Conservation (phyloP, 148 eudicot genomes). For the Chenopodium quinoa region DNA sequence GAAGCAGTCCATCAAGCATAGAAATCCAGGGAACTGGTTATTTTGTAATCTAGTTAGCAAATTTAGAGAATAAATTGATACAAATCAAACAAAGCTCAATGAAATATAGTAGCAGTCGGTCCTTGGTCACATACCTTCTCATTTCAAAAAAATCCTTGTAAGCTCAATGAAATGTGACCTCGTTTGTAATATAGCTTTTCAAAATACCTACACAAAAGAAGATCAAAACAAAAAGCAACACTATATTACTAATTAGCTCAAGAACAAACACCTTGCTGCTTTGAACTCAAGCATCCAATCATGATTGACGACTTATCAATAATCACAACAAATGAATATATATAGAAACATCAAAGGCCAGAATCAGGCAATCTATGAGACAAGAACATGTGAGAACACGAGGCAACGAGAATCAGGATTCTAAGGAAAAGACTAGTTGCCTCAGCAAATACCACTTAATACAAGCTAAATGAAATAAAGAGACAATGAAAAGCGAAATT, state of each 20-base stretch:
- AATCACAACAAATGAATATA: background rate
- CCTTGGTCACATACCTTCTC: slow-evolving; percentile 24
- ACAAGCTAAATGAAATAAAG: background rate
- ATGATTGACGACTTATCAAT: background rate
- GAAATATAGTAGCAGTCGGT: background rate
- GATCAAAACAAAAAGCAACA: background rate
- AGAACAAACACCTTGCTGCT: background rate
- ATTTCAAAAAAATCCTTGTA: slow-evolving; percentile 13
- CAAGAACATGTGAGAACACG: slow-evolving; percentile 16
- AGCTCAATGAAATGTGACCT: slow-evolving; percentile 10
- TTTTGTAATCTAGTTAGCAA: slow-evolving; percentile 17
- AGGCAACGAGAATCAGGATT: slow-evolving; percentile 7
- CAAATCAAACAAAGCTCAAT: background rate
- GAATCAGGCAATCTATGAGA: slow-evolving; percentile 13
- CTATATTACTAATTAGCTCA: background rate
- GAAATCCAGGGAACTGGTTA: slow-evolving; percentile 39
- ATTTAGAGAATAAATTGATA: background rate
- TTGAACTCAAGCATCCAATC: background rate
- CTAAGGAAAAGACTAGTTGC: slow-evolving; percentile 9
- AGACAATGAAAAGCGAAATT: slow-evolving; percentile 10
- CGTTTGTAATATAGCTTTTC: background rate
- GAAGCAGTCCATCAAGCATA: slow-evolving; percentile 48
- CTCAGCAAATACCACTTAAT: background rate
- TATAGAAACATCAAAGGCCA: background rate
- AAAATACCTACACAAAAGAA: slow-evolving; percentile 22